Base-by-base conservation (phyloP, 108 stramenopile species). In the Discostella stelligeroides region DNA sequence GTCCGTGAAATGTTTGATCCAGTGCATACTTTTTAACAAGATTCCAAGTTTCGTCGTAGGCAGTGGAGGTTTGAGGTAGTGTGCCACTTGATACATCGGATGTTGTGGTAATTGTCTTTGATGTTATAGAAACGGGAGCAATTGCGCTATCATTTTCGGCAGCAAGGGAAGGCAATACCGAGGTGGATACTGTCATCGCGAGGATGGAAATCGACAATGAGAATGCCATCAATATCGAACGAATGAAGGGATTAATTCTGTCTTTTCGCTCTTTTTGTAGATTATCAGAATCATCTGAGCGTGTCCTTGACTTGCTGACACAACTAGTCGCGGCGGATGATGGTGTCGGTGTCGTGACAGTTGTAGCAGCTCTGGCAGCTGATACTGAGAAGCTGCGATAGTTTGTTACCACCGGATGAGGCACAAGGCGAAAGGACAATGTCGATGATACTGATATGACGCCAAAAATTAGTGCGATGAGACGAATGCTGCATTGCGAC, bases 1-100 rank as follows among this genome's bases (percentile, higher is more conserved):
- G 85, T 0, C 81, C 78, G 66, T 90, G 84, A 65, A 85, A 92
- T 20, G 73, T 65, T 60, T 77, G 78, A 50, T 94, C 93, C 42
- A 92, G 76, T 57, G 85, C 90, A 53, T 94, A 90, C 60, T 92
- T 88, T 40, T 81, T 71, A 3, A 94, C 68, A 10, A 94, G 81
- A 24, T 57, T 80, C 93, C 93, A 94, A 4, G 85, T 83, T 66
- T 94, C 88, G 38, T 93, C 85, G 27, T 88, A 62, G 20, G 84
- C 85, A 11, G 85, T 48, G 2, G 57, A 38, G 13, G 57, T 24
- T 30, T 45, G n/a, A 8, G 43, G 5, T 34, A 6, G 34, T 34
- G 34, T 6, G 6, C 5, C 34, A 34, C 5, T 34, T 6, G 34
- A 34, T 6, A 34, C 34, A 34, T 34, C 34, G 34, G 34, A 34